Evolutionary conservation across 768 basidiomycete species (phyloP), one percentile per base, ranked within the genome.

Genomic region (Lactarius vividus): DNA sequence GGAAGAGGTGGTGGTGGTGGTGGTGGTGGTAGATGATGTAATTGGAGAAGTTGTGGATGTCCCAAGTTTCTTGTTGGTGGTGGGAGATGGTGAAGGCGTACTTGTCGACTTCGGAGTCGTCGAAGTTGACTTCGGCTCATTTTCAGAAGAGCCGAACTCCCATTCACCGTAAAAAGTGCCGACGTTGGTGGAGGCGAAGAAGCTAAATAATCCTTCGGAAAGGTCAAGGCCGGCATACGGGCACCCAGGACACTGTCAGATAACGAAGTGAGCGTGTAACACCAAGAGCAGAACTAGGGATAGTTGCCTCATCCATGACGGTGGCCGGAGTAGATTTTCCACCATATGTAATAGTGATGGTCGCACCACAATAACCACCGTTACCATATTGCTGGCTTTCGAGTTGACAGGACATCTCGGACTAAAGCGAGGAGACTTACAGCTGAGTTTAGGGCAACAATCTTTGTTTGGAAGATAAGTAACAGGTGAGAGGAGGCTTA

Each of bases 151-250:
- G n/a, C 71, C 72, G 68, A 78, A 81, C 59, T 71, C 73, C 87
- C 87, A 88, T 5, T 71, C 67, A 56, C 83, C 84, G 59, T 78
- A 77, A 68, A 87, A 76, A 16, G 82, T 76, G 52, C 86, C 87
- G 4, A 68, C 72, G 60, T 71, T 73, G 58, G 73, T 70, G 31
- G 74, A 59, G 0, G 79, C 82, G 67, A 89, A 85, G 75, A 73
- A 81, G 10, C 69, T 69, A 78, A 90, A 88, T 20, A 88, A 78
- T 37, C 84, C 82, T n/a, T 76, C 75, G n/a, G 82, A 80, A 33
- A 89, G 72, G 74, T 90, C 88, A 53, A 90, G 81, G 16, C 80
- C 86, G 8, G 81, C 83, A 55, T 75, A 82, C 3, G 80, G 80
- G 69, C 88, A 89, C 18, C 83, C 82, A 54, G 84, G 84, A 73